A percentile compares a stretch with the other conserved stretches of the same genome.
Evolutionary conservation across 805 yeast species (phyloP).

Genomic region (Cephaloascus albidus): DNA sequence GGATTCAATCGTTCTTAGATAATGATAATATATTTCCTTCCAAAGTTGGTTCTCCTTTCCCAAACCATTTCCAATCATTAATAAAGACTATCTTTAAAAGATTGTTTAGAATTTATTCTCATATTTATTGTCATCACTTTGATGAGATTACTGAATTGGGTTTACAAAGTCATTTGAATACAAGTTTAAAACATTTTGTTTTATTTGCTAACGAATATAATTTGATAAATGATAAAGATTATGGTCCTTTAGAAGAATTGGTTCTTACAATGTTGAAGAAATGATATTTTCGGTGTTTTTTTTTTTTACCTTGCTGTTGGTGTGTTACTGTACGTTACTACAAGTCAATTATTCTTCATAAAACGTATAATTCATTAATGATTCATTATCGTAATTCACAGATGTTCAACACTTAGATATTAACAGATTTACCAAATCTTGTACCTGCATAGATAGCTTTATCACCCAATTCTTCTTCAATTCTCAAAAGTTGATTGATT

Average conservation of each 20-base stretch:
- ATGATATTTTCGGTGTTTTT: constrained; percentile 3
- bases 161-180: constrained; percentile 84
- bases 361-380: too few relatives aligned
- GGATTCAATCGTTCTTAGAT: constrained; percentile 92
- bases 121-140: constrained; percentile 95
- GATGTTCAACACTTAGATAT: too few relatives aligned
- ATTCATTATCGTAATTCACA: too few relatives aligned
- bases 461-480: constrained; percentile 13
- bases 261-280: constrained; percentile 55
- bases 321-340: background rate
- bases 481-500: constrained; percentile 12
- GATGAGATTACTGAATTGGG: constrained; percentile 92
- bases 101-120: constrained; percentile 90
- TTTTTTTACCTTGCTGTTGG: background rate
- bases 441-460: constrained; percentile 10
- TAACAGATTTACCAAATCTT: constrained; percentile 4
- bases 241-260: constrained; percentile 85
- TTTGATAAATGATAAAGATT: constrained; percentile 70
- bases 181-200: constrained; percentile 90
- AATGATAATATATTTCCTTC: constrained; percentile 87
- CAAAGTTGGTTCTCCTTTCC: constrained; percentile 86
- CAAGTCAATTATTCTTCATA: too few relatives aligned
- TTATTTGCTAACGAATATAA: constrained; percentile 79
- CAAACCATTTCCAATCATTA: constrained; percentile 68
- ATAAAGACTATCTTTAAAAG: constrained; percentile 86